Base-by-base conservation (phyloP, 1,284 basidiomycete genomes). In the Leccinum angustisporum region DNA sequence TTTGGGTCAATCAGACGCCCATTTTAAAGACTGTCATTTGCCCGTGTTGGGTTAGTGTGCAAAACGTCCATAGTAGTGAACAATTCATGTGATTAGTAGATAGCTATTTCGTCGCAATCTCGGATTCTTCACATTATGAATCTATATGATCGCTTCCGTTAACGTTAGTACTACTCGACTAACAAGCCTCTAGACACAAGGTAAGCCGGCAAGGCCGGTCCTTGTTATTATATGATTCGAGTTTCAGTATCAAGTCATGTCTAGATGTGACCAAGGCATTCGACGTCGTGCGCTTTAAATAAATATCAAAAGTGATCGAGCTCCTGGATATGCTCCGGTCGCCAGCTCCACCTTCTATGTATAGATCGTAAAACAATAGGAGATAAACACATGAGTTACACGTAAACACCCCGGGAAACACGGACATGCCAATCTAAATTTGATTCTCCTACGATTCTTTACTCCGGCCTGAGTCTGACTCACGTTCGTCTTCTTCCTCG, bases 391-490 rank as follows among this genome's bases (percentile, higher is more conserved):
- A 34, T 43, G 43, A 16, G 11, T 10, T 48, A 48, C 46, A 48
- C 46, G 34, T 27, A 14, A 7, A 56, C 27, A 53, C 46, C 25
- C 50, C 25, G 4, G 13, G 38, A 14, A 43, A 40, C 27, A 13
- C 53, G 54, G 18, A 30, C 13, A 10, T 48, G 4, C 43, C 43
- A 46, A 16, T 46, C 34, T 21, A 51, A 25, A 21, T 33, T 34
- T 33, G 30, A 55, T 50, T 34, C 25, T 38, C 33, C 36, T 53
- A 38, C n/a, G 48, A 34, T 52, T n/a, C 9, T 18, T 58, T 53
- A 61, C 27, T 66, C 68, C 8, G 59, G 54, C 27, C 34, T 3
- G 34, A 36, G 34, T n/a, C 69, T 8, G 62, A 55, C 18, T 33
- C 31, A 3, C 7, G 8, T 27, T 30, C 63, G 10, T 25, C 57